Conservation (phyloP, 1,284 basidiomycete genomes). For the Gomphus bonarii region DNA sequence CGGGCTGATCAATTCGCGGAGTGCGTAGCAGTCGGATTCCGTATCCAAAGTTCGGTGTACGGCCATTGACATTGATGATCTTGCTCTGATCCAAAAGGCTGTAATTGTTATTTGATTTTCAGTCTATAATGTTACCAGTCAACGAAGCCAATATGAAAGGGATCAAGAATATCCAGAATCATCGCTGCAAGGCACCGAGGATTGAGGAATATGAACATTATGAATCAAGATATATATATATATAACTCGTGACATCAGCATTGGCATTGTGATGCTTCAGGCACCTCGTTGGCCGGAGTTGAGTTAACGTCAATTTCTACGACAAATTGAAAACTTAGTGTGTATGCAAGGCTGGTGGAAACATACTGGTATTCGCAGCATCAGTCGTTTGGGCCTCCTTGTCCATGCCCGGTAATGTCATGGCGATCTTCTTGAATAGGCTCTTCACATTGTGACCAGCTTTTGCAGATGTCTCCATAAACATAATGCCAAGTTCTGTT, state of each 20-base stretch:
- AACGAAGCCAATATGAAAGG: background rate
- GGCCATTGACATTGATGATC: background rate
- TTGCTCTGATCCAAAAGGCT: background rate
- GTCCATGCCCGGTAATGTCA: conserved; percentile 95
- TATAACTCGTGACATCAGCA: conserved; percentile 34
- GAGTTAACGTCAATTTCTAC: conserved; percentile 77
- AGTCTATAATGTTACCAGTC: background rate
- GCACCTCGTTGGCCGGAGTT: conserved; percentile 49
- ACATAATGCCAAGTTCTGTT: conserved; percentile 93
- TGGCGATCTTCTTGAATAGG: conserved; percentile 98
- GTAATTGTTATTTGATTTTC: background rate
- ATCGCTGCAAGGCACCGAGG: background rate
- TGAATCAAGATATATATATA: background rate
- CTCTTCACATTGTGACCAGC: conserved; percentile 99
- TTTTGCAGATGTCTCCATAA: conserved; percentile 99
- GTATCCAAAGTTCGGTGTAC: background rate
- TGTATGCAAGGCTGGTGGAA: background rate
- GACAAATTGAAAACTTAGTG: conserved; percentile 2
- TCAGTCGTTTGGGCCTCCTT: conserved; percentile 61
- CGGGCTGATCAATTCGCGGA: background rate
- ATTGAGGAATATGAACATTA: background rate
- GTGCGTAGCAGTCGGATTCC: no score
- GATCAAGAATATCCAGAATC: background rate
- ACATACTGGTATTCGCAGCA: conserved; percentile 62
- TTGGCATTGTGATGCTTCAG: conserved; percentile 69